These are phyloP conservation scores for Thinopyrum elongatum DNA, from an alignment of 176 grass and related monocot species.

Conservation along the genomic window DNA sequence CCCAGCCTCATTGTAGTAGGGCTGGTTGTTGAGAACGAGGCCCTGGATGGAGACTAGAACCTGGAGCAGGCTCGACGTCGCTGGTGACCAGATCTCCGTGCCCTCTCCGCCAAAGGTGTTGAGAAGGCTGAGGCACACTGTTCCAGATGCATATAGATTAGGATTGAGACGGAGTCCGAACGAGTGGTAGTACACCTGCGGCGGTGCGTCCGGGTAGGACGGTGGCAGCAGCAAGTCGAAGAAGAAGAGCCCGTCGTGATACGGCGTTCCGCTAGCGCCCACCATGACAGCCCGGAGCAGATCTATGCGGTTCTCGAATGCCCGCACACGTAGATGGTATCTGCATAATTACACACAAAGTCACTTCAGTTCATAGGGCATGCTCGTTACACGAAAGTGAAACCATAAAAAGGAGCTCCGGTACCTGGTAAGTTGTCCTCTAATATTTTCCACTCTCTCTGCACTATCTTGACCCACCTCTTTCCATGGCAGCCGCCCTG, in stretches of 20 bases:
- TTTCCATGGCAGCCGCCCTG: neutral
- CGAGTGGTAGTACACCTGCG: conserved; percentile 23
- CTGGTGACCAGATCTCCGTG: conserved; percentile 16
- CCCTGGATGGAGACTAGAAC: neutral
- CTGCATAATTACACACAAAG: neutral
- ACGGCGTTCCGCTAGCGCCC: neutral
- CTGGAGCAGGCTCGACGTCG: neutral
- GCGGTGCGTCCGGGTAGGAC: neutral
- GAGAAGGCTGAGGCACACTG: conserved; percentile 33
- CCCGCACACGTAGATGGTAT: neutral
- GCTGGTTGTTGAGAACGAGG: neutral
- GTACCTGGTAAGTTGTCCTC: neutral
- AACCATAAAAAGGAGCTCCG: neutral
- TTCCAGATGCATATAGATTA: conserved; percentile 31
- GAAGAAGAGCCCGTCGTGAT: conserved; percentile 29
- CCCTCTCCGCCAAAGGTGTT: conserved; percentile 5
- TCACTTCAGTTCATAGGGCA: neutral
- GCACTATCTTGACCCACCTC: conserved; percentile 12
- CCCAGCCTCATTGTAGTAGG: neutral
- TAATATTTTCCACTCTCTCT: conserved; percentile 11
- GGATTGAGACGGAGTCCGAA: conserved; percentile 26
- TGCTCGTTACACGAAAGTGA: neutral
- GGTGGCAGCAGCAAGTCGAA: conserved; percentile 10
- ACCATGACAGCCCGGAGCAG: neutral
- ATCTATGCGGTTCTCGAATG: conserved; percentile 22